A percentile compares a stretch with the other conserved stretches of the same genome.
Conservation (phyloP, 257 asterid genomes). For the Striga asiatica region DNA sequence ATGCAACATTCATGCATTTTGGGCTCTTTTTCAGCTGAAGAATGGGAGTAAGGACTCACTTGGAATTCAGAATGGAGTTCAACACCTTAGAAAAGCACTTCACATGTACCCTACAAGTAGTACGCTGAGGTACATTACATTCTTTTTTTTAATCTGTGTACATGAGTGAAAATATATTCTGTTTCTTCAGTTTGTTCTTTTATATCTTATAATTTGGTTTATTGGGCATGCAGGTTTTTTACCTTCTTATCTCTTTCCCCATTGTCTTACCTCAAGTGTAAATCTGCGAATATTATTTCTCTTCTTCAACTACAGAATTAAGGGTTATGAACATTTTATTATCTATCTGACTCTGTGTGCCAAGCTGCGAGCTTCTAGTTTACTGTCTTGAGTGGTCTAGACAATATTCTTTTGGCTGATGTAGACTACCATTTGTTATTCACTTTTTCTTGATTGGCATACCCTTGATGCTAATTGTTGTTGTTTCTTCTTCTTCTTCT, state of each 20-base stretch:
- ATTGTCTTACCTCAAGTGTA: too few species aligned
- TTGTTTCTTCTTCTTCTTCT: background rate
- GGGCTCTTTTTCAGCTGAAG: conserved; percentile 57
- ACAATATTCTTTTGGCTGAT: conserved; percentile 1
- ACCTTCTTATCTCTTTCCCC: too few species aligned
- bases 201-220: conserved; percentile 1
- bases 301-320: background rate
- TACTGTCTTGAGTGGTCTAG: background rate
- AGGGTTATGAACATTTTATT: background rate
- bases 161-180: too few species aligned
- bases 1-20: conserved; percentile 10
- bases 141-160: too few species aligned
- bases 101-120: conserved; percentile 76
- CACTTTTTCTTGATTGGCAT: conserved; percentile 8
- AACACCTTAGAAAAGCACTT: conserved; percentile 74
- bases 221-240: too few species aligned
- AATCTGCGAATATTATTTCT: background rate
- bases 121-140: conserved; percentile 69
- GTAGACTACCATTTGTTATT: background rate
- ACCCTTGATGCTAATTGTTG: background rate
- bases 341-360: background rate
- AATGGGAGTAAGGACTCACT: conserved; percentile 34
- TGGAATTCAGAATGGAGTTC: conserved; percentile 56
- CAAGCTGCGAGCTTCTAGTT: conserved; percentile 5
- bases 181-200: background rate